Evolutionary conservation across 2,329 filamentous ascomycete genomes (phyloP), one percentile per base, ranked within the genome.

Genomic region (Dothideomycetidae sp.): DNA sequence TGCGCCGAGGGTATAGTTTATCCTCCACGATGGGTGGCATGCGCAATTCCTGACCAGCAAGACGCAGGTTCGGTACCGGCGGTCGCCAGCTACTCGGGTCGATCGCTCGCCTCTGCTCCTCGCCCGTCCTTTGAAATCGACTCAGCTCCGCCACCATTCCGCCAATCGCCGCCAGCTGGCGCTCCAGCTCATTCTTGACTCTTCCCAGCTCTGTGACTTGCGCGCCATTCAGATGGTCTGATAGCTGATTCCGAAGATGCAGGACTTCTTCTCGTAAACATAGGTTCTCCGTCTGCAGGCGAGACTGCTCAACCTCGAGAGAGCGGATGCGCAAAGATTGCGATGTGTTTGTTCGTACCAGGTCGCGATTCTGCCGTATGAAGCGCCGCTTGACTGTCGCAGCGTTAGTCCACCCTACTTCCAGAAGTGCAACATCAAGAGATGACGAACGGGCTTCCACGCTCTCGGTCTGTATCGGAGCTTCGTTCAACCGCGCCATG

Each of bases 401-500:
- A 10, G 13, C 11, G 31, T 46, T 16, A 44, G 44, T 40, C 42
- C 45, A 40, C 31, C 10, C 26, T 34, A 29, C 14, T 31, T 19
- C 17, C 21, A 31, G 30, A 15, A 15, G 14, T 23, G 17, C 34
- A n/a, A 17, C 7, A n/a, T n/a, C 7, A 48, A 33, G 45, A 45
- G 37, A 40, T 23, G 44, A 70, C 78, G 57, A 66, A 83, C 80
- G 64, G 53, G 70, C 75, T 55, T 86, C 81, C 48, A 83, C 60
- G 53, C 66, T 76, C 60, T 84, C 80, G 54, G 67, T 45, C 3
- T 39, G 43, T 21, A 42, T 35, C 23, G 54, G 68, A 52, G 78
- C 70, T 61, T 85, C 81, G 63, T 86, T 86, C 49, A 88, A 69
- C 63, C 81, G 73, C 62, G 81, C 81, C 81, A 88, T 88, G 36